A percentile compares a stretch with the other conserved stretches of the same genome.
phyloP scores from a whole-genome alignment of 106 monocot genomes.

The Dioscorea dumetorum region DNA sequence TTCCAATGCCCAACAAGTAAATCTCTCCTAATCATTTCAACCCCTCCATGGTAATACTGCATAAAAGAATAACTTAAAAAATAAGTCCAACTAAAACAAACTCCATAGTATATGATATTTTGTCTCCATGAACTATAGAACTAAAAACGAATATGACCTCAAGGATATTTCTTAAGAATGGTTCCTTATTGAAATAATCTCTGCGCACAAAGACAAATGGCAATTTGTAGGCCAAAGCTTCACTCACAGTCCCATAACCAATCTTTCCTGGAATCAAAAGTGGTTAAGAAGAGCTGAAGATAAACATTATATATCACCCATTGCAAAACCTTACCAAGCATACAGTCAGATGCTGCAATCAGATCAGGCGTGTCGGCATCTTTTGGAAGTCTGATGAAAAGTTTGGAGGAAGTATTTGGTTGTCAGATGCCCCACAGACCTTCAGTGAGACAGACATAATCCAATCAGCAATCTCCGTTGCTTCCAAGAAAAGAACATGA shows the following conservation, averaged over 20 bases:
- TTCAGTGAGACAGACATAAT: slow-evolving; percentile 17
- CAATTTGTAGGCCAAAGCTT: slow-evolving; percentile 89
- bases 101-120: neutral
- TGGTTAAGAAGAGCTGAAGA: no score
- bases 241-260: slow-evolving; percentile 94
- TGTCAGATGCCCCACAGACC: slow-evolving; percentile 97
- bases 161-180: slow-evolving; percentile 95
- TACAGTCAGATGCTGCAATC: slow-evolving; percentile 97
- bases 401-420: slow-evolving; percentile 86
- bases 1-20: slow-evolving; percentile 90
- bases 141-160: slow-evolving; percentile 43
- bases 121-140: slow-evolving; percentile 3
- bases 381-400: slow-evolving; percentile 84
- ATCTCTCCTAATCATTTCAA: slow-evolving; percentile 99
- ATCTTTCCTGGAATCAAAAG: slow-evolving; percentile 62
- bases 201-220: slow-evolving; percentile 97
- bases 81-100: neutral
- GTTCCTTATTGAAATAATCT: slow-evolving; percentile 99
- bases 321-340: slow-evolving; percentile 69
- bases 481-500: neutral
- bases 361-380: slow-evolving; percentile 95
- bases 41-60: slow-evolving; percentile 81
- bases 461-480: neutral
- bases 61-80: slow-evolving; percentile 8
- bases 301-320: neutral